Base-by-base conservation (phyloP, 805 yeast species). In the Brettanomyces bruxellensis region DNA sequence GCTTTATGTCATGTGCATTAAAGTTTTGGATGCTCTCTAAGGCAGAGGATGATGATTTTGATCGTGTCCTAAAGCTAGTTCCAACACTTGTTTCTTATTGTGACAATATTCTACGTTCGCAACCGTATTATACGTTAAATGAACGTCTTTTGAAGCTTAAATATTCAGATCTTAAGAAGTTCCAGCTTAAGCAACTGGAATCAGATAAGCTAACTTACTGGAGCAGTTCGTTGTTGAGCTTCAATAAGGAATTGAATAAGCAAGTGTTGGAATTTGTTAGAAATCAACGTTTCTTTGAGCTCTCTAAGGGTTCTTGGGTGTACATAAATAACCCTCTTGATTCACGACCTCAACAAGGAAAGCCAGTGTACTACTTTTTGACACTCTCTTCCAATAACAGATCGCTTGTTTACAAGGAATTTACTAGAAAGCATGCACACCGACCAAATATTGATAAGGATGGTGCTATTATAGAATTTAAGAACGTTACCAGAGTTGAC, bases 291-390 rank as follows among this genome's bases (percentile, higher is more conserved):
- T 78, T 83, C 41, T 63, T 84, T 47, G 81, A 79, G 57, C 64
- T 87, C 43, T 78, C 87, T 25, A 79, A 75, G 55, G 95, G 95
- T 1, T 75, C 85, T 2, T 87, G 95, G 95, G 90, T 84, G 12
- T 83, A 71, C 57, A 73, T 81, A 1, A 83, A 80, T 35, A 67
- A 72, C 45, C 88, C 84, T 25, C 49, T 53, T 43, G 59, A 53
- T 11, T 49, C 52, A 35, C 8, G 13, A 13, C 30, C 36, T 6
- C 14, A 13, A 8, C 50, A 56, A 34, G 68, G 69, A 9, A 73
- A 71, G 51, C 70, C 70, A 48, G 44, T 42, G 9, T 54, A 49
- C 41, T 79, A 72, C 58, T 85, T 75, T 57, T 70, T 83, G 43
- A 67, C 78, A 8, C 63, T 86, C 39, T 81, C 90, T 2, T 85